Percentiles rank a stretch among this genome's conserved stretches.
Conservation (phyloP, 306 rosid species). For the Cucurbita pepo region DNA sequence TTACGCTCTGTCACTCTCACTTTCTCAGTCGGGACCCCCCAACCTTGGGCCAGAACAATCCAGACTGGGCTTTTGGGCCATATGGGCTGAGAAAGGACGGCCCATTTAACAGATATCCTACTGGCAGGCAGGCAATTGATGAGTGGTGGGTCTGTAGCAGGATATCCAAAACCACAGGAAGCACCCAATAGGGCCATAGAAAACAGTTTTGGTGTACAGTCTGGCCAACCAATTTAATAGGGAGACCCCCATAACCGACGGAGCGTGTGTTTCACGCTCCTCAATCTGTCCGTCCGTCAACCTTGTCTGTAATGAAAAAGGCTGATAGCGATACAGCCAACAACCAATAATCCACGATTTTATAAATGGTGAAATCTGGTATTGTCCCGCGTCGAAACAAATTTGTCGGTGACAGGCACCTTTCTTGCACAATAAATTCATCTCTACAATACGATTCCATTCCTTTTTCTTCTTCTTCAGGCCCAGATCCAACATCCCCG, state of each 20-base stretch:
- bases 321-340: not conserved
- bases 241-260: not conserved
- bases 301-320: not conserved
- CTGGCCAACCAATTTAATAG: no score
- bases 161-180: conserved; percentile 17
- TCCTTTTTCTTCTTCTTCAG: not conserved
- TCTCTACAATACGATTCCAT: not conserved
- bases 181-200: no score
- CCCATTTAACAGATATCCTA: not conserved
- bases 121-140: not conserved
- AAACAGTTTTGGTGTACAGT: no score
- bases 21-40: not conserved
- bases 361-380: not conserved
- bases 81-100: not conserved
- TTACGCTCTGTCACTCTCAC: conserved; percentile 39
- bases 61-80: not conserved
- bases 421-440: not conserved
- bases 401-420: not conserved
- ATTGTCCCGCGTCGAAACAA: not conserved
- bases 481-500: conserved; percentile 1
- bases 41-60: not conserved
- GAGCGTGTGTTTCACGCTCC: not conserved
- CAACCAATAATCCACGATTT: not conserved
- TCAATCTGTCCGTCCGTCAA: not conserved
- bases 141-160: not conserved